Conservation (phyloP, 202 grass and related monocot species). For the Eragrostis tef region DNA sequence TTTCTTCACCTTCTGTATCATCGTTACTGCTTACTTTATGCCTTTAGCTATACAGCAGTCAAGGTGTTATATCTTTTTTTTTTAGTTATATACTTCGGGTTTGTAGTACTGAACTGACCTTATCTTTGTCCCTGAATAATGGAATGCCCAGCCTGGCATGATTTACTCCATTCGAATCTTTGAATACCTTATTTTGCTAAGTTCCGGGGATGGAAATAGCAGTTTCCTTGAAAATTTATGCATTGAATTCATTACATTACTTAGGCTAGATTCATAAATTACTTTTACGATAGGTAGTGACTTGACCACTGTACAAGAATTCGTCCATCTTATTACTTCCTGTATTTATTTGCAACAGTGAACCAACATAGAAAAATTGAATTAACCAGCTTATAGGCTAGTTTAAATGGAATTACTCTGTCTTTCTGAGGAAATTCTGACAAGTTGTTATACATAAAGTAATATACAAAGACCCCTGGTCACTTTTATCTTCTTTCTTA, state of each 20-base stretch:
- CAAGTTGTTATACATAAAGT: no score
- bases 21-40: neutral
- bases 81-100: neutral
- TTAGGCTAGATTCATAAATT: constrained; percentile 5
- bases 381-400: neutral
- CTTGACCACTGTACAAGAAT: no score
- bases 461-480: neutral
- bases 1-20: constrained; percentile 13
- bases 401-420: no score
- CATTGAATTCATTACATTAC: constrained; percentile 15
- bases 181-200: constrained; percentile 22
- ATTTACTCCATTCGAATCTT: constrained; percentile 22
- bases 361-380: neutral
- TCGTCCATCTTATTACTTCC: neutral
- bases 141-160: neutral
- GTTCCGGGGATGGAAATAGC: neutral
- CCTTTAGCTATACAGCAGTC: neutral
- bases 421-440: no score
- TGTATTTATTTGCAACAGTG: neutral
- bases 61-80: neutral
- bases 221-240: constrained; percentile 17
- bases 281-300: no score
- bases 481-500: constrained; percentile 26
- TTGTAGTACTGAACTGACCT: neutral
- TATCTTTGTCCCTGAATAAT: neutral